Conservation (phyloP, 2,329 filamentous ascomycete genomes). For the Beauveria pseudobassiana region DNA sequence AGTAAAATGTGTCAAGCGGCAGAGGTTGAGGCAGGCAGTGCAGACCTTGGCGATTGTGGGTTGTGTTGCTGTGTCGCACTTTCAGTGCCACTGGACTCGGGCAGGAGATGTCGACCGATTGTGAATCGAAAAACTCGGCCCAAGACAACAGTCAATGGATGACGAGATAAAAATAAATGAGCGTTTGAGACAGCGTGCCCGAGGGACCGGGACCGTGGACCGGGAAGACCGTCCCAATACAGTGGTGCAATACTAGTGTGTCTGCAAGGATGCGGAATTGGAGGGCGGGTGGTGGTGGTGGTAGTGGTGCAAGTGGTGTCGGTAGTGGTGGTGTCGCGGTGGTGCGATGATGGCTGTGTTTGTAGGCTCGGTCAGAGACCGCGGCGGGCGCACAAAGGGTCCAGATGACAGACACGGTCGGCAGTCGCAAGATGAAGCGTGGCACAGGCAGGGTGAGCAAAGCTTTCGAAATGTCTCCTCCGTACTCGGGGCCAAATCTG, state of each 20-base stretch:
- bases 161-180: constrained; percentile 1
- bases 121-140: background rate
- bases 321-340: background rate
- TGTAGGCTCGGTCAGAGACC: background rate
- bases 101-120: background rate
- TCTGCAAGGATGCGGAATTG: constrained; percentile 1
- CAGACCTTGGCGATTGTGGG: background rate
- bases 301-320: background rate
- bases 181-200: background rate
- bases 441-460: background rate
- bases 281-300: background rate
- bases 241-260: background rate
- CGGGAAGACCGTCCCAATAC: background rate
- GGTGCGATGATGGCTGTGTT: background rate
- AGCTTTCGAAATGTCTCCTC: background rate
- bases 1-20: background rate
- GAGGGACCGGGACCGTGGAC: background rate
- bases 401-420: background rate
- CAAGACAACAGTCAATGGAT: background rate
- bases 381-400: background rate
- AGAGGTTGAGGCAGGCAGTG: background rate
- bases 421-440: background rate
- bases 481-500: background rate
- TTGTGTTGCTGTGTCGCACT: constrained; percentile 2
- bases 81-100: background rate